These are phyloP conservation scores for Ophiostoma tasmaniense DNA, from an alignment of 2,329 filamentous ascomycete species.

Conservation along the genomic window DNA sequence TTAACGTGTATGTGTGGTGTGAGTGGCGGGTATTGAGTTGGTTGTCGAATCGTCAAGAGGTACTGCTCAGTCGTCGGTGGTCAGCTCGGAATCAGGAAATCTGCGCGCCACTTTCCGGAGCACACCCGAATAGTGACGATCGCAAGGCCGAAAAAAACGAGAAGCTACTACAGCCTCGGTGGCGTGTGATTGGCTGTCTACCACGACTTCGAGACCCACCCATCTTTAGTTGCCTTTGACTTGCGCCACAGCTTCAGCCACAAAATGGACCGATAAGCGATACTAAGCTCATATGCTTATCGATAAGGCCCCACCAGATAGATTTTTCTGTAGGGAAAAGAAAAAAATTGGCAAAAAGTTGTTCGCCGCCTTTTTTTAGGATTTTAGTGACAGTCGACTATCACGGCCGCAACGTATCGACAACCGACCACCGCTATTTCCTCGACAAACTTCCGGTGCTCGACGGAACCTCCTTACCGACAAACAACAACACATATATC, in stretches of 20 bases:
- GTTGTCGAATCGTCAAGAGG: not conserved
- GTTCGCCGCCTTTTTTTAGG: constrained; percentile 18
- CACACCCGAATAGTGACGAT: not conserved
- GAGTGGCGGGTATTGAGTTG: not conserved
- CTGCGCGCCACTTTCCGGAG: constrained; percentile 7
- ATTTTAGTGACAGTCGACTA: constrained; percentile 3
- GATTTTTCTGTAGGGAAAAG: constrained; percentile 17
- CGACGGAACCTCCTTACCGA: constrained; percentile 7
- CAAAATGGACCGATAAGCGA: not conserved
- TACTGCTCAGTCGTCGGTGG: not conserved
- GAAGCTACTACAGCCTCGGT: not conserved
- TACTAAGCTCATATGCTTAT: constrained; percentile 13
- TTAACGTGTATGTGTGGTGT: not conserved
- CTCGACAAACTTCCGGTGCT: constrained; percentile 10
- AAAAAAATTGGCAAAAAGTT: constrained; percentile 17
- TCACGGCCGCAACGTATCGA: not conserved
- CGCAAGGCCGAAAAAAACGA: constrained; percentile 4
- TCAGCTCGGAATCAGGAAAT: not conserved
- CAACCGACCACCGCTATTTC: constrained; percentile 5
- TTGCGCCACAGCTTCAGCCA: constrained; percentile 15
- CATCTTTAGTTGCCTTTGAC: not conserved
- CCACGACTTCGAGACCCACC: not conserved
- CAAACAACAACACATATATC: not conserved
- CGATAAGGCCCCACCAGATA: constrained; percentile 21
- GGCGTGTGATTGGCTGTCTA: not conserved